Evolutionary conservation across 2,329 filamentous ascomycete genomes (phyloP).

Genomic region (Penicillium sp.): DNA sequence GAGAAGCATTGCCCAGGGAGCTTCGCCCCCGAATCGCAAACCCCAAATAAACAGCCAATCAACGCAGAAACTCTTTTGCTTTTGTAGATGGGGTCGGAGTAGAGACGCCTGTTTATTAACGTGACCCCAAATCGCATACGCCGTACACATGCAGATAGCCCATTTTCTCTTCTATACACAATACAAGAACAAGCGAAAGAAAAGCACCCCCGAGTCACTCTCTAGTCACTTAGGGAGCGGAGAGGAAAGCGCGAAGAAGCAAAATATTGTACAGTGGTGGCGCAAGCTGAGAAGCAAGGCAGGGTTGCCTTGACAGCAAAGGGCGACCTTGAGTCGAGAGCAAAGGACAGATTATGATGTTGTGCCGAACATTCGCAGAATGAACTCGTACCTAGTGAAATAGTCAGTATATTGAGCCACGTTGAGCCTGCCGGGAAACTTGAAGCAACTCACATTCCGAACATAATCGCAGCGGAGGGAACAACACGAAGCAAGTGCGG

Average conservation of each 20-base stretch:
- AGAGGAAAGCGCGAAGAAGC: background rate
- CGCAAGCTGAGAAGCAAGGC: background rate
- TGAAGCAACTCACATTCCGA: too few species aligned
- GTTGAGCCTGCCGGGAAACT: too few species aligned
- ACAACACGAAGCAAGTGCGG: too few species aligned
- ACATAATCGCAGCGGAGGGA: too few species aligned
- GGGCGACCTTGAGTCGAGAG: too few species aligned
- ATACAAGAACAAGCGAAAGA: background rate
- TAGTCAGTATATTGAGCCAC: slow-evolving; percentile 28
- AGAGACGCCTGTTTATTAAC: background rate
- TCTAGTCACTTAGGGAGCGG: background rate
- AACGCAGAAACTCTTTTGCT: background rate
- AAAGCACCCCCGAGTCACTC: background rate
- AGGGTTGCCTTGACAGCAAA: background rate
- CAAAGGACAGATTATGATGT: slow-evolving; percentile 23
- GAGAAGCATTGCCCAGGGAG: background rate
- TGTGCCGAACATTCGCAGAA: slow-evolving; percentile 33
- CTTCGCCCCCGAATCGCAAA: background rate
- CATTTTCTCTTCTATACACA: slow-evolving; percentile 3
- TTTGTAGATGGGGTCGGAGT: background rate
- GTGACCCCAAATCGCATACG: background rate
- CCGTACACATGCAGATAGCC: slow-evolving; percentile 1
- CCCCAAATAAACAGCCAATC: background rate
- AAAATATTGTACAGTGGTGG: slow-evolving; percentile 1
- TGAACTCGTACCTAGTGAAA: slow-evolving; percentile 33